Percentiles rank a stretch among this genome's conserved stretches.
phyloP scores from a whole-genome alignment of 2,329 filamentous ascomycete species.

The Colletotrichum trifolii region DNA sequence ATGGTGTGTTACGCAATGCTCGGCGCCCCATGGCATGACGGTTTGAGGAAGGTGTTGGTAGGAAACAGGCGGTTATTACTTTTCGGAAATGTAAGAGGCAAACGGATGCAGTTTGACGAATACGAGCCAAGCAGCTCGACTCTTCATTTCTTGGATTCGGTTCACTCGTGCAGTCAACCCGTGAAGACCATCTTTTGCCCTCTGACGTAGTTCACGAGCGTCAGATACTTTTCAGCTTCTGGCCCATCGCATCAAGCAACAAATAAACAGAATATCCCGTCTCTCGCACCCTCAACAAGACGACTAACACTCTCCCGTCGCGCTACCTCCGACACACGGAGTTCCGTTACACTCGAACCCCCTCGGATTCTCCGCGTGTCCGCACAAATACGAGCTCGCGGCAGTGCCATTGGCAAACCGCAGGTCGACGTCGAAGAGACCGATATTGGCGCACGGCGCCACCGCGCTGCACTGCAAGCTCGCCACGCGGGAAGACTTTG shows the following conservation, averaged over 20 bases:
- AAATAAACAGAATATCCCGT: neutral
- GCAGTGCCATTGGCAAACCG: conserved; percentile 4
- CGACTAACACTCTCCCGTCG: conserved; percentile 11
- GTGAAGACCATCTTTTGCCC: too few relatives aligned
- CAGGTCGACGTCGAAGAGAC: conserved; percentile 20
- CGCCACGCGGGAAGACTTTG: conserved; percentile 19
- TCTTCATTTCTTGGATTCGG: too few relatives aligned
- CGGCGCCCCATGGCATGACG: too few relatives aligned
- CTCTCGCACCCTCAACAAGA: neutral
- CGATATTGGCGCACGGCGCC: conserved; percentile 14
- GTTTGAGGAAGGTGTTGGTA: too few relatives aligned
- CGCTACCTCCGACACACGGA: conserved; percentile 7
- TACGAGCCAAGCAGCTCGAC: too few relatives aligned
- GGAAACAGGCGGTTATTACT: too few relatives aligned
- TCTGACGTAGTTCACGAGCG: too few relatives aligned
- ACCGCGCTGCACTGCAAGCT: conserved; percentile 28
- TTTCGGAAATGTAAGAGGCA: too few relatives aligned
- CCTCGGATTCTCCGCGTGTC: conserved; percentile 9
- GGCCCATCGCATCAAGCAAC: neutral
- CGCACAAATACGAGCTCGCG: conserved; percentile 8
- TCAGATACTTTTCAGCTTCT: too few relatives aligned
- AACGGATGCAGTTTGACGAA: too few relatives aligned
- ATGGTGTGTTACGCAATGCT: too few relatives aligned
- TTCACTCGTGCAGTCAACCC: too few relatives aligned
- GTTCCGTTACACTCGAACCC: conserved; percentile 21